Evolutionary conservation across 2,329 filamentous ascomycete genomes (phyloP), one percentile per base, ranked within the genome.

Genomic region (Acrodontium crateriforme): DNA sequence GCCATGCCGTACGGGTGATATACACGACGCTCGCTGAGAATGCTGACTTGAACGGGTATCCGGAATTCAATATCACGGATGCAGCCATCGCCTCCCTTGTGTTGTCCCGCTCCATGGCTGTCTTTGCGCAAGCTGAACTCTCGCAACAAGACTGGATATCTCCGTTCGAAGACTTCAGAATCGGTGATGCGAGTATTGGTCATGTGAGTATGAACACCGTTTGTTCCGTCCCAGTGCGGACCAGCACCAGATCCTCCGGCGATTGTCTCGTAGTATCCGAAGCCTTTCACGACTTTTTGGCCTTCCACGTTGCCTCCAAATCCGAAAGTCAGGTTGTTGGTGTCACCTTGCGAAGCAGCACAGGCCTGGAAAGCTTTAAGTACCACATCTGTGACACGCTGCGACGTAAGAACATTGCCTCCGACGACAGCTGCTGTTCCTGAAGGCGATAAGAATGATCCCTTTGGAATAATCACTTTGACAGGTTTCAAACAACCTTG

Each of bases 251-350:
- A 72, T 1, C 81, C 81, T 20, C 81, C 80, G 0, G 77, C 75
- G 37, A 89, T 84, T 5, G 80, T 87, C 53, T 89, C 81, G 51
- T 87, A 87, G 60, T 87, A 89, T 7, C 81, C 81, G 47, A 89
- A 89, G 0, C 81, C 81, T 18, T 72, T 71, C n/a, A 71, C 62
- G n/a, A 66, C 63, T 30, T 69, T 63, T 26, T 67, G 59, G 3
- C 65, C 62, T 0, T 63, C 56, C 16, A 67, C 53, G 35, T 78
- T 74, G 23, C 79, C 79, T 29, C 79, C 78, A 43, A 81, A 82
- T 36, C 79, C 81, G 46, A 89, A 89, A 0, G 81, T 87, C 5
- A 89, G 65, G 50, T 87, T 87, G 55, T 89, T 89, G 53, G 74
- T 80, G 54, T 80, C 78, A 26, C 82, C 82, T 47, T 89, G 81